Base-by-base conservation (phyloP, 2,329 filamentous ascomycete species). In the Lasiodiplodia theobromae region DNA sequence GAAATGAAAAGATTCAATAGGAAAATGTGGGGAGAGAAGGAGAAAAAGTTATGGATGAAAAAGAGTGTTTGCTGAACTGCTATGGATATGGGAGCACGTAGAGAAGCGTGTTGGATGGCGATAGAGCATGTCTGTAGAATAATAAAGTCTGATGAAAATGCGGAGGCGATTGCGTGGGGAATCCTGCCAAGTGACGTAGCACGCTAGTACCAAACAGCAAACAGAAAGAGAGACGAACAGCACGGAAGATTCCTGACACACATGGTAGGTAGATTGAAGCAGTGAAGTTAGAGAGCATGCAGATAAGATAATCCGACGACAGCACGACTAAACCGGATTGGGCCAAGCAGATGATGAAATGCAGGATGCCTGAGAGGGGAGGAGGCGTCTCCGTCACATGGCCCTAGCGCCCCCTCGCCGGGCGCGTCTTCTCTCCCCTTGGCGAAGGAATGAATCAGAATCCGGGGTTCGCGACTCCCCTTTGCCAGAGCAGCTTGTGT, bases 391-490 rank as follows among this genome's bases (percentile, higher is more conserved):
- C 16, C 28, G 31, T 38, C 28, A 37, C 60, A 64, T 64, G 60
- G 60, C 47, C 44, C 60, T 38, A 52, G 60, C 60, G 60, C 60
- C 58, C 25, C n/a, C 12, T 34, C 23, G 34, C 38, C 23, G 21
- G 10, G 6, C 21, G 18, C 38, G 6, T 6, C 25, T 7, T 28
- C 40, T 25, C 40, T 34, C 31, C 31, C 40, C 54, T 38, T n/a
- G 34, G 31, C 54, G 31, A 37, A 37, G 11, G 11, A 53, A 2
- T 18, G 54, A 28, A 12, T 38, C 10, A 47, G 44, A 14, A 21
- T 47, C 44, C 44, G 31, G 31, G 21, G 38, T 14, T 10, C 34
- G 44, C 44, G 23, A 64, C 44, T 64, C 60, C 31, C n/a, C 23
- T 25, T 52, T 52, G 60, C 60, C 60, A 52, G 21, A 31, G 60